phyloP scores from a whole-genome alignment of 2,329 filamentous ascomycete species.

The Neoascochyta sp. region DNA sequence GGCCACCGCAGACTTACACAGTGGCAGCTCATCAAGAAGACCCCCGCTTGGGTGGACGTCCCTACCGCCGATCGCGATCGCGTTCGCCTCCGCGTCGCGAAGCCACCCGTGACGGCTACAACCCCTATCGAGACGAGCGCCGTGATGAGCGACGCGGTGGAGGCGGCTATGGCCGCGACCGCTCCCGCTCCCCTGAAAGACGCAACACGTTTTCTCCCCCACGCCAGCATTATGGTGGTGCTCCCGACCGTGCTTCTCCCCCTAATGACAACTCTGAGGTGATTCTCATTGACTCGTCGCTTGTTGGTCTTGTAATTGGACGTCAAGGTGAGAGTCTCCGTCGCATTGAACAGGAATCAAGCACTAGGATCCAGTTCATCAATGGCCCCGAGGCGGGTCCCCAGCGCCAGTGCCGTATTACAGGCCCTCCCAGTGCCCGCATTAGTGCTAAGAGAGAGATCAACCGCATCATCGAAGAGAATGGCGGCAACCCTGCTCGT shows the following conservation, averaged over 20 bases:
- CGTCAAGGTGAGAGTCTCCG: conserved; percentile 84
- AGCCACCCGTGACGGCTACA: conserved; percentile 70
- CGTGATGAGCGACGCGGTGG: conserved; percentile 59
- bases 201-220: conserved; percentile 59
- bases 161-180: conserved; percentile 62
- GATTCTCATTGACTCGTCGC: conserved; percentile 78
- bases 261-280: conserved; percentile 72
- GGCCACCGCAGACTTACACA: conserved; percentile 31
- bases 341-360: conserved; percentile 77
- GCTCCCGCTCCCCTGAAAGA: conserved; percentile 67
- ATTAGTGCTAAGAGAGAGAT: conserved; percentile 79
- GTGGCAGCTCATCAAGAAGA: conserved; percentile 43
- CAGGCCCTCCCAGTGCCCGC: conserved; percentile 67
- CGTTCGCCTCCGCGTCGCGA: conserved; percentile 60
- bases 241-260: conserved; percentile 56
- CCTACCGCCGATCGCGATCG: conserved; percentile 68
- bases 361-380: conserved; percentile 83
- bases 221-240: conserved; percentile 47
- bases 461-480: conserved; percentile 83
- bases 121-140: conserved; percentile 81
- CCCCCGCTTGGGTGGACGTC: conserved; percentile 50
- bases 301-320: conserved; percentile 88
- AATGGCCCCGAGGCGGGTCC: conserved; percentile 70
- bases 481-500: conserved; percentile 54
- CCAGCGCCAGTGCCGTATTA: conserved; percentile 81